Evolutionary conservation across 2,329 filamentous ascomycete species (phyloP).

Genomic region (Exophiala sp.): DNA sequence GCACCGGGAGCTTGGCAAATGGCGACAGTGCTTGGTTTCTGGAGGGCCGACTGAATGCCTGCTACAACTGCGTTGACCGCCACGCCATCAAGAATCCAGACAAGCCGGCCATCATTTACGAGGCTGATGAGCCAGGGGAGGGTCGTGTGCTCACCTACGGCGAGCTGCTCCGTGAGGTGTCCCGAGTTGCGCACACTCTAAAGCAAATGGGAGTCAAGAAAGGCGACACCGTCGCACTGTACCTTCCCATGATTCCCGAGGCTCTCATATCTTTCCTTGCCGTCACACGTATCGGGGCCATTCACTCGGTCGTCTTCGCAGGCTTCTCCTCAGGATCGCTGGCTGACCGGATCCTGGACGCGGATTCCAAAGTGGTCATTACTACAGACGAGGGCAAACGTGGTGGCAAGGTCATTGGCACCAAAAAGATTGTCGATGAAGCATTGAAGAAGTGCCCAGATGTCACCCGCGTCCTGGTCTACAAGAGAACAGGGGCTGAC

Average conservation of each 20-base stretch:
- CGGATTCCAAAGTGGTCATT: constrained; percentile 85
- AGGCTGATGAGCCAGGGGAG: constrained; percentile 83
- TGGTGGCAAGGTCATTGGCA: constrained; percentile 91
- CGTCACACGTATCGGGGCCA: constrained; percentile 82
- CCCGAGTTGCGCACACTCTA: constrained; percentile 75
- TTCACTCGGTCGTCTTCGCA: constrained; percentile 96
- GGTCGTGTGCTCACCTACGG: constrained; percentile 87
- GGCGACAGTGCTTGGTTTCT: constrained; percentile 93
- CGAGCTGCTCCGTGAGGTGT: constrained; percentile 89
- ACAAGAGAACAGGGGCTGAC: constrained; percentile 88
- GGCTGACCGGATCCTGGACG: constrained; percentile 88
- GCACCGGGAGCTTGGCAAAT: constrained; percentile 64
- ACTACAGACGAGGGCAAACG: constrained; percentile 97
- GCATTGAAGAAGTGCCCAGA: constrained; percentile 93
- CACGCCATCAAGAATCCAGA: constrained; percentile 93
- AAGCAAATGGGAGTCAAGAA: constrained; percentile 96
- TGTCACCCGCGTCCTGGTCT: constrained; percentile 79
- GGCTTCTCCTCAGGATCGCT: constrained; percentile 96
- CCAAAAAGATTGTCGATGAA: constrained; percentile 97
- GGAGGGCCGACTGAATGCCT: constrained; percentile 89
- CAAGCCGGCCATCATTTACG: constrained; percentile 95
- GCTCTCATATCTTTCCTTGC: constrained; percentile 86
- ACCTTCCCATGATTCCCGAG: constrained; percentile 98
- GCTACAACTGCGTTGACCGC: constrained; percentile 94
- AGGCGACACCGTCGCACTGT: constrained; percentile 94